A percentile compares a stretch with the other conserved stretches of the same genome.
These are phyloP conservation scores for Erysimum cheiri DNA, from an alignment of 441 rosid species.

Conservation along the genomic window DNA sequence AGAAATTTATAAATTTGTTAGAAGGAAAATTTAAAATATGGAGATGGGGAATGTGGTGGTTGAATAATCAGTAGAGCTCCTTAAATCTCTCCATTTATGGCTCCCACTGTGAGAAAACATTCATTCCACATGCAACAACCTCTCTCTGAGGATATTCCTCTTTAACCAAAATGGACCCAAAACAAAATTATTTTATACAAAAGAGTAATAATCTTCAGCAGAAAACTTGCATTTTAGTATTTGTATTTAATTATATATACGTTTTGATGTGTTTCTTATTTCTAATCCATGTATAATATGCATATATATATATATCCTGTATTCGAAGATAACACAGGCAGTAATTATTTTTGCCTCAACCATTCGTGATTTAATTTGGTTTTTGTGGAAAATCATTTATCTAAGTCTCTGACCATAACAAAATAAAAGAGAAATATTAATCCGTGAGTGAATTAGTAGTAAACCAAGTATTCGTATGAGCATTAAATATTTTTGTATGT, in stretches of 20 bases:
- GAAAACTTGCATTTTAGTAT: neutral
- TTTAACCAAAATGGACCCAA: constrained; percentile 20
- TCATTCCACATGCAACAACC: constrained; percentile 44
- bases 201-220: no score
- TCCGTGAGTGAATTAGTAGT: constrained; percentile 30
- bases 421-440: constrained; percentile 28
- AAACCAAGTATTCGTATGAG: constrained; percentile 1
- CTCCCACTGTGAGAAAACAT: constrained; percentile 40
- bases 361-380: no score
- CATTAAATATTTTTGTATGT: constrained; percentile 33
- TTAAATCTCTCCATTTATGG: constrained; percentile 47
- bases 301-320: no score
- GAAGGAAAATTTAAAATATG: neutral
- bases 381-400: no score
- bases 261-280: neutral
- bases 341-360: no score
- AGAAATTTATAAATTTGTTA: neutral
- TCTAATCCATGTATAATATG: neutral
- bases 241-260: neutral
- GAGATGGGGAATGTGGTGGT: constrained; percentile 24
- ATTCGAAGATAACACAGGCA: no score
- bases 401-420: neutral
- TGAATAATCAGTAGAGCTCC: constrained; percentile 37
- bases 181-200: neutral
- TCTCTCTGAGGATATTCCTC: constrained; percentile 17